phyloP scores from a whole-genome alignment of 768 basidiomycete genomes.

The Rhodotorula taiwanensis region DNA sequence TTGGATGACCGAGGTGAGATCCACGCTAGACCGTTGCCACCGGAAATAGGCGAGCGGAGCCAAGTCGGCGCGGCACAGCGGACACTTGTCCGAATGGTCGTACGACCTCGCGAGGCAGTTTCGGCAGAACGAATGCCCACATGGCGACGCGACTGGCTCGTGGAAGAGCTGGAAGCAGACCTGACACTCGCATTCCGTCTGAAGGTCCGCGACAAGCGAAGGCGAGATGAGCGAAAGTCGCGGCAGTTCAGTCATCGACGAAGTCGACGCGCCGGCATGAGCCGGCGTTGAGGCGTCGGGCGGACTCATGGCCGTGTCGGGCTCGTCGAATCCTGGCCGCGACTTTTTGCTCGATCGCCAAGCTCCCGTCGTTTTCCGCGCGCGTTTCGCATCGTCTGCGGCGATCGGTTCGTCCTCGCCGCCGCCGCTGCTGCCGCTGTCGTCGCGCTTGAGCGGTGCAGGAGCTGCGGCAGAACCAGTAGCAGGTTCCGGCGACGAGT shows the following conservation, averaged over 20 bases:
- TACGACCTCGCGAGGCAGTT: slow-evolving; percentile 82
- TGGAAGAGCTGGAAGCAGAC: slow-evolving; percentile 79
- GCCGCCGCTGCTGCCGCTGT: slow-evolving; percentile 27
- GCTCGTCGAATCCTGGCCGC: not conserved
- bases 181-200: slow-evolving; percentile 73
- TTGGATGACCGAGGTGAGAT: slow-evolving; percentile 51
- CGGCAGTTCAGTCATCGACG: too few species aligned
- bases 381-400: slow-evolving; percentile 21
- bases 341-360: slow-evolving; percentile 21
- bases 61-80: slow-evolving; percentile 72
- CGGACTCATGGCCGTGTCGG: not conserved
- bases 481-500: slow-evolving; percentile 3
- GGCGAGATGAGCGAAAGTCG: not conserved
- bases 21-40: slow-evolving; percentile 19
- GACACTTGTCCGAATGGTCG: slow-evolving; percentile 75
- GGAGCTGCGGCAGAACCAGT: too few species aligned
- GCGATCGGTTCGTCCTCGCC: slow-evolving; percentile 11
- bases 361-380: not conserved
- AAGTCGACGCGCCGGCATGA: not conserved
- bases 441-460: slow-evolving; percentile 6
- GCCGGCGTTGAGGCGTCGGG: not conserved
- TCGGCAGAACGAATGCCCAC: slow-evolving; percentile 91
- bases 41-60: slow-evolving; percentile 51
- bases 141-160: slow-evolving; percentile 84
- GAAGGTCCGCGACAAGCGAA: slow-evolving; percentile 46